These are phyloP conservation scores for Beverwykella pulmonaria DNA, from an alignment of 495 filamentous ascomycete species.

Conservation along the genomic window DNA sequence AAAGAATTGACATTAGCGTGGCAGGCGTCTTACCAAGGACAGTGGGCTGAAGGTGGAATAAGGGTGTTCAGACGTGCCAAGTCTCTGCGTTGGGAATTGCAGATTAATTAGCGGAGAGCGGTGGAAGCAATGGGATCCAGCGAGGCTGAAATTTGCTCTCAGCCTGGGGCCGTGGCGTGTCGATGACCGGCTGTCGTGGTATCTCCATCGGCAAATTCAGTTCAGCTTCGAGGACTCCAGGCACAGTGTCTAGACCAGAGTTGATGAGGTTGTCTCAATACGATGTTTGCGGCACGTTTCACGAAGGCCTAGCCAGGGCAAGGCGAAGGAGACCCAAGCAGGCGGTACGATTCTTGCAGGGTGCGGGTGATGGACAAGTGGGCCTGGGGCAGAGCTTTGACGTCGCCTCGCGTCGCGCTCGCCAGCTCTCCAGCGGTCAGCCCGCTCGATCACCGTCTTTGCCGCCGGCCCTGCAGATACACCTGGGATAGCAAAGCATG, in stretches of 20 bases:
- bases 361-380: slow-evolving; percentile 7
- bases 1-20: neutral
- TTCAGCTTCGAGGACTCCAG: neutral
- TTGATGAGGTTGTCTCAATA: too few relatives aligned
- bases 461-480: neutral
- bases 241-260: neutral
- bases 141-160: neutral
- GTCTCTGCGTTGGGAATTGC: neutral
- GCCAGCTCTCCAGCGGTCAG: too few relatives aligned
- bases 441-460: neutral
- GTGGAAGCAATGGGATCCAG: neutral
- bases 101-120: neutral
- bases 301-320: neutral
- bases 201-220: neutral
- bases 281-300: neutral
- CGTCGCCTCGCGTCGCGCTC: too few relatives aligned
- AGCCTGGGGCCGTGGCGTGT: neutral
- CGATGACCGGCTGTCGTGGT: neutral
- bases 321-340: neutral
- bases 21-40: too few relatives aligned
- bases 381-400: neutral
- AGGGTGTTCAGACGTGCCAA: neutral
- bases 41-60: neutral
- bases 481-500: neutral
- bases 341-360: neutral